Evolutionary conservation across 2,329 filamentous ascomycete genomes (phyloP).

Genomic region (Fusarium irregulare): DNA sequence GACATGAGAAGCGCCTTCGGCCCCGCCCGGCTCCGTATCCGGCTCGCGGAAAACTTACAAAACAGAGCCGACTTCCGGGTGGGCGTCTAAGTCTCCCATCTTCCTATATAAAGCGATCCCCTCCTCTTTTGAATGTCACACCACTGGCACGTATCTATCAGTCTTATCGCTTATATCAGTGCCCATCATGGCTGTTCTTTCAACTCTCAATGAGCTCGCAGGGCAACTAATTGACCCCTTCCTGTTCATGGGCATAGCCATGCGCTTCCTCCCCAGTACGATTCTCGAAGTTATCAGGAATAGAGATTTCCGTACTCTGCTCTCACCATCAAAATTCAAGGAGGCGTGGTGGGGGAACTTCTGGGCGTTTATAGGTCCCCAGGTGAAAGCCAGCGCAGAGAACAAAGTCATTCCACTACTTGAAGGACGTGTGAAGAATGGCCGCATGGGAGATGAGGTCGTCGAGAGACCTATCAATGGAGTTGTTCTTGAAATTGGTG

Average conservation of each 20-base stretch:
- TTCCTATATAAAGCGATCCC: conserved; percentile 13
- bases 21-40: conserved; percentile 29
- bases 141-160: background rate
- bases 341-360: conserved; percentile 70
- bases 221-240: conserved; percentile 59
- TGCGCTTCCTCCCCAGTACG: conserved; percentile 63
- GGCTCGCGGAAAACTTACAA: conserved; percentile 35
- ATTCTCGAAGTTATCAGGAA: conserved; percentile 56
- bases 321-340: conserved; percentile 56
- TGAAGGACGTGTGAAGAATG: conserved; percentile 58
- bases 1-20: conserved; percentile 3
- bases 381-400: conserved; percentile 57
- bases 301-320: conserved; percentile 51
- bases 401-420: conserved; percentile 65
- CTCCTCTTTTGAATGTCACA: background rate
- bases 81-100: conserved; percentile 3
- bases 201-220: conserved; percentile 45
- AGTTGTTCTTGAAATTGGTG: conserved; percentile 70
- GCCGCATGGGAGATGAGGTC: conserved; percentile 50
- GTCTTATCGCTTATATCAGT: background rate
- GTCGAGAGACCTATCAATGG: conserved; percentile 58
- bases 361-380: conserved; percentile 67
- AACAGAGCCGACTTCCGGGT: conserved; percentile 25
- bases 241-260: conserved; percentile 62
- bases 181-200: conserved; percentile 43